Conservation (phyloP, 257 asterid species). For the Marsdenia floribunda region DNA sequence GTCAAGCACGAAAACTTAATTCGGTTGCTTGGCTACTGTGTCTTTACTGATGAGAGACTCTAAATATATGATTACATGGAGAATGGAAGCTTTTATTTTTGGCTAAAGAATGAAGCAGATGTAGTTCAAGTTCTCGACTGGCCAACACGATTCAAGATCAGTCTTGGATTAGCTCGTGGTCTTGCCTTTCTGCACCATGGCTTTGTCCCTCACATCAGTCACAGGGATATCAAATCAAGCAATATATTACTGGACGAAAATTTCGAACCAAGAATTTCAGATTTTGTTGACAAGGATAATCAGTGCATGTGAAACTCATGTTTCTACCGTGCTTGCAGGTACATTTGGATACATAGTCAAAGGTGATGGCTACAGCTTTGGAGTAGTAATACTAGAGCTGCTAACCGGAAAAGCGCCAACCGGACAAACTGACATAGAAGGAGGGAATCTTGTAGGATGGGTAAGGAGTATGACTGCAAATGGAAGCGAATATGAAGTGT, state of each 20-base stretch:
- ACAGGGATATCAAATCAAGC: slow-evolving; percentile 78
- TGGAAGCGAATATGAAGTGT: slow-evolving; percentile 38
- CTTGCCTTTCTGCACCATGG: slow-evolving; percentile 79
- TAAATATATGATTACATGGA: slow-evolving; percentile 77
- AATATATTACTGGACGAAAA: slow-evolving; percentile 53
- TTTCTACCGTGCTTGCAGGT: slow-evolving; percentile 70
- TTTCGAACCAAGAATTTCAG: slow-evolving; percentile 62
- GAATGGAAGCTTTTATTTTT: slow-evolving; percentile 71
- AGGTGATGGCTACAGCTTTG: slow-evolving; percentile 81
- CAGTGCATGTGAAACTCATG: slow-evolving; percentile 77
- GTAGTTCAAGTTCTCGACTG: slow-evolving; percentile 41
- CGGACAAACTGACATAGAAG: slow-evolving; percentile 75
- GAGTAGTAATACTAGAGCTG: slow-evolving; percentile 79
- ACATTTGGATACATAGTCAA: slow-evolving; percentile 68
- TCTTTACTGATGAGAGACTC: slow-evolving; percentile 55
- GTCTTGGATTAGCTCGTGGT: slow-evolving; percentile 62
- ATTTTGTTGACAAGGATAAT: slow-evolving; percentile 79
- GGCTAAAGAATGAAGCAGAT: slow-evolving; percentile 50
- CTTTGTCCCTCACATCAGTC: slow-evolving; percentile 70
- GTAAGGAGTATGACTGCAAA: slow-evolving; percentile 54
- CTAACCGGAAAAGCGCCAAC: slow-evolving; percentile 62
- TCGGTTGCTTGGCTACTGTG: slow-evolving; percentile 63
- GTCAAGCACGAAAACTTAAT: slow-evolving; percentile 65
- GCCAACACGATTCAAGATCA: slow-evolving; percentile 70
- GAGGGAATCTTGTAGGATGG: slow-evolving; percentile 93